These are phyloP conservation scores for Chalaropsis ovoidea DNA, from an alignment of 2,329 filamentous ascomycete species.

Conservation along the genomic window DNA sequence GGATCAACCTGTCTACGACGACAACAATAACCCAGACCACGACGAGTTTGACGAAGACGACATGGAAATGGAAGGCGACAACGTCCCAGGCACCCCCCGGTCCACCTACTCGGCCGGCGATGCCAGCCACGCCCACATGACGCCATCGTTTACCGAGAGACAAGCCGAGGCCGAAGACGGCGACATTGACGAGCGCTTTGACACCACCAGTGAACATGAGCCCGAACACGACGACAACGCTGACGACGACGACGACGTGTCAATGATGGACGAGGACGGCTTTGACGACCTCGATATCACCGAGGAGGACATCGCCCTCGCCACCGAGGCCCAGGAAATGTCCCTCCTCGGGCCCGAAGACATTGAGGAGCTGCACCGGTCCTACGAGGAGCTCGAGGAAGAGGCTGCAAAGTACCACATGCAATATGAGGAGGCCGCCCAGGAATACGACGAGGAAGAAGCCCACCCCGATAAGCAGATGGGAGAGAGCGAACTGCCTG, in stretches of 20 bases:
- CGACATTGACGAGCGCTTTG: conserved; percentile 30
- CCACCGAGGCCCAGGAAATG: conserved; percentile 51
- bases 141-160: conserved; percentile 41
- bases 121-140: conserved; percentile 30
- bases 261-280: conserved; percentile 31
- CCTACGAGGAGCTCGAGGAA: conserved; percentile 24
- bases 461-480: conserved; percentile 23
- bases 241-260: conserved; percentile 28
- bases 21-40: neutral
- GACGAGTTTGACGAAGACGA: conserved; percentile 21
- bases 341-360: conserved; percentile 42
- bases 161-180: conserved; percentile 33
- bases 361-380: conserved; percentile 31
- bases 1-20: neutral
- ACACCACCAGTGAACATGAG: conserved; percentile 26
- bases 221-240: neutral
- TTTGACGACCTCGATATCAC: conserved; percentile 42
- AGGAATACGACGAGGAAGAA: conserved; percentile 1
- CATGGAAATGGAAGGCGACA: conserved; percentile 24
- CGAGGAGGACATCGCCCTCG: conserved; percentile 48
- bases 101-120: neutral
- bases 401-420: conserved; percentile 20
- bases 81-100: conserved; percentile 11
- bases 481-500: neutral
- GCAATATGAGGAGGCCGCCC: conserved; percentile 11